phyloP scores from a whole-genome alignment of 2,329 filamentous ascomycete species.

The Fusarium xyrophilum region DNA sequence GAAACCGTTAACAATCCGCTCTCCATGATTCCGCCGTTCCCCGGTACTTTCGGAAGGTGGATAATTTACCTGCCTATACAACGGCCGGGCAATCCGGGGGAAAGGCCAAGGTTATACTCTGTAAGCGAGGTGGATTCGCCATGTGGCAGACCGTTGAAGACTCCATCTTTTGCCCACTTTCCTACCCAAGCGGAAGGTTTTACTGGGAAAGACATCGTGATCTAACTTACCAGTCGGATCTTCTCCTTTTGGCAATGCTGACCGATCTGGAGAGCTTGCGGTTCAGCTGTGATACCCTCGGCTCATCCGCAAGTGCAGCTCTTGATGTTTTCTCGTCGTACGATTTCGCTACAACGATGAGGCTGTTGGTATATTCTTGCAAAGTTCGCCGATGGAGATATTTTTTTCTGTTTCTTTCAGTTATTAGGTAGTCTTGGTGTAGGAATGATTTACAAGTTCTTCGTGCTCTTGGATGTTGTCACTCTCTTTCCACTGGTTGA shows the following conservation, averaged over 20 bases:
- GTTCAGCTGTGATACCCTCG: not conserved
- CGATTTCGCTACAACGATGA: not conserved
- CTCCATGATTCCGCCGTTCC: not conserved
- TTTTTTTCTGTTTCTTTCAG: not conserved
- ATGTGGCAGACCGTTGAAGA: not conserved
- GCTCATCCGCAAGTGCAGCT: not conserved
- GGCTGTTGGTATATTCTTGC: not conserved
- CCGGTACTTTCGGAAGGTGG: not conserved
- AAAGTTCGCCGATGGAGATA: not conserved
- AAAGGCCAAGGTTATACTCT: not conserved
- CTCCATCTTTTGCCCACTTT: not conserved
- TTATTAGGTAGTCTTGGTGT: not conserved
- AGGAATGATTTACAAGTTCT: not conserved
- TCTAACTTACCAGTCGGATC: too few relatives aligned
- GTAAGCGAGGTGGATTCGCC: not conserved
- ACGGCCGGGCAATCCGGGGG: not conserved
- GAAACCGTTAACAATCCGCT: rapidly evolving
- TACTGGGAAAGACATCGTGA: not conserved
- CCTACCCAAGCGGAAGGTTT: not conserved
- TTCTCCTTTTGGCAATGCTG: not conserved
- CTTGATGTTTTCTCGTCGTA: not conserved
- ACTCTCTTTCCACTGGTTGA: not conserved
- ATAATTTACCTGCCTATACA: too few relatives aligned
- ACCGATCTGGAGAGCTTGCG: not conserved
- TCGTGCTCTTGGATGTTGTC: not conserved